phyloP scores from a whole-genome alignment of 2,329 filamentous ascomycete genomes.

The Sclerotinia minor region DNA sequence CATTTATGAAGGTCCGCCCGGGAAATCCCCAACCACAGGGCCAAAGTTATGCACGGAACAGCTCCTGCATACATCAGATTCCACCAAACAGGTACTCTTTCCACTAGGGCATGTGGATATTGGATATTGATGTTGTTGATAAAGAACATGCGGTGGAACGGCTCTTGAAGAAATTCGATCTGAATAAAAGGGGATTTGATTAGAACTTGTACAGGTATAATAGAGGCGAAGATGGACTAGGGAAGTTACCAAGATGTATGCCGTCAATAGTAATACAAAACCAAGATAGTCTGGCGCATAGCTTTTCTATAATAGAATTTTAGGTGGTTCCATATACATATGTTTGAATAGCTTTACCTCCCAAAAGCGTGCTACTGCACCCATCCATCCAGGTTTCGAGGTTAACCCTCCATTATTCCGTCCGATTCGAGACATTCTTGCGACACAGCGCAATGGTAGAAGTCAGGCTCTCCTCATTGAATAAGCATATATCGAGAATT shows the following conservation, averaged over 20 bases:
- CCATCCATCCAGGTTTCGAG: slow-evolving; percentile 37
- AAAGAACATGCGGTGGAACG: slow-evolving; percentile 93
- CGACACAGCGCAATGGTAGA: slow-evolving; percentile 19
- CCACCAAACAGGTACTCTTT: slow-evolving; percentile 76
- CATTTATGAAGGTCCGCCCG: slow-evolving; percentile 72
- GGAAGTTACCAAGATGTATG: slow-evolving; percentile 60
- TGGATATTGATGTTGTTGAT: slow-evolving; percentile 81
- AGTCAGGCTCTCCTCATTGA: slow-evolving; percentile 25
- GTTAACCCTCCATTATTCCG: slow-evolving; percentile 31
- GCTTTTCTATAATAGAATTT: slow-evolving; percentile 57
- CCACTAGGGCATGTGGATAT: slow-evolving; percentile 80
- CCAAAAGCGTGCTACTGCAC: slow-evolving; percentile 42
- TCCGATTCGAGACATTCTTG: slow-evolving; percentile 23
- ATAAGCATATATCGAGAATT: not conserved
- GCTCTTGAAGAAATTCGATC: slow-evolving; percentile 69
- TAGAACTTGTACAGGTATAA: not conserved
- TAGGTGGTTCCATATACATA: slow-evolving; percentile 7
- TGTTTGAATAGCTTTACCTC: slow-evolving; percentile 31
- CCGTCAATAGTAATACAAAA: slow-evolving; percentile 66
- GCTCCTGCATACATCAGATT: slow-evolving; percentile 67
- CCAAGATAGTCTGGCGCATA: slow-evolving; percentile 89
- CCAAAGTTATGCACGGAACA: slow-evolving; percentile 66
- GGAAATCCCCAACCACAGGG: slow-evolving; percentile 62
- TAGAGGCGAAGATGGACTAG: not conserved
- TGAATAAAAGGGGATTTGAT: slow-evolving; percentile 40